Conservation (phyloP, 1,284 basidiomycete genomes). For the Crepidotus sp. region DNA sequence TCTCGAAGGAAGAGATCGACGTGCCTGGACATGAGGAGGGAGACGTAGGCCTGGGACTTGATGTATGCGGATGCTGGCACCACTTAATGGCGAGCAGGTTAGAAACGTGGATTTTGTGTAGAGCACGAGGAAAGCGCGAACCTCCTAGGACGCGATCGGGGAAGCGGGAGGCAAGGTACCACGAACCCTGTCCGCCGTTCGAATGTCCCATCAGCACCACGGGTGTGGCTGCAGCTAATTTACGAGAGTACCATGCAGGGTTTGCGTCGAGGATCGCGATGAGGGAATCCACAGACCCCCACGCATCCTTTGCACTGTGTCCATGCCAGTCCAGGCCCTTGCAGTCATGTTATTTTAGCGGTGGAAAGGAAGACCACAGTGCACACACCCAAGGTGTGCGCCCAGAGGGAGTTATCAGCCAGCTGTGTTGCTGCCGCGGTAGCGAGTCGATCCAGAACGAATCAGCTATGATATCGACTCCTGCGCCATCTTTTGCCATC, state of each 20-base stretch:
- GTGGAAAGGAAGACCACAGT: neutral
- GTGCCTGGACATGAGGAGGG: conserved; percentile 57
- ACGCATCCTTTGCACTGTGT: conserved; percentile 57
- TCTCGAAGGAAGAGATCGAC: neutral
- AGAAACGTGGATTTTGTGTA: neutral
- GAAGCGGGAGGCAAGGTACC: conserved; percentile 68
- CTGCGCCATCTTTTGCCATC: conserved; percentile 65
- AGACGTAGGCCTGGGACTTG: conserved; percentile 80
- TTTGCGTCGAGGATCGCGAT: conserved; percentile 40
- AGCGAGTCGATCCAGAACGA: conserved; percentile 55
- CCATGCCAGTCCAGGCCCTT: conserved; percentile 86
- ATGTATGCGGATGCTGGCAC: conserved; percentile 71
- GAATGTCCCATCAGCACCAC: conserved; percentile 78
- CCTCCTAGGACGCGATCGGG: conserved; percentile 71
- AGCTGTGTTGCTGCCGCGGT: conserved; percentile 46
- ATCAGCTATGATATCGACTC: conserved; percentile 53
- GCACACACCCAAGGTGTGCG: conserved; percentile 60
- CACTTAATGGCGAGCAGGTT: conserved; percentile 28
- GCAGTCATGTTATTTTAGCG: neutral
- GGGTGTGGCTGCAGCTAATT: conserved; percentile 23
- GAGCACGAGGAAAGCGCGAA: conserved; percentile 20
- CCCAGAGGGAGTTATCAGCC: conserved; percentile 68
- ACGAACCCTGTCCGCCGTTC: conserved; percentile 87
- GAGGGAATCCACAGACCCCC: conserved; percentile 47
- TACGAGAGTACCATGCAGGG: conserved; percentile 28